Evolutionary conservation across 306 rosid species (phyloP).

Genomic region (Calophaca sinica): DNA sequence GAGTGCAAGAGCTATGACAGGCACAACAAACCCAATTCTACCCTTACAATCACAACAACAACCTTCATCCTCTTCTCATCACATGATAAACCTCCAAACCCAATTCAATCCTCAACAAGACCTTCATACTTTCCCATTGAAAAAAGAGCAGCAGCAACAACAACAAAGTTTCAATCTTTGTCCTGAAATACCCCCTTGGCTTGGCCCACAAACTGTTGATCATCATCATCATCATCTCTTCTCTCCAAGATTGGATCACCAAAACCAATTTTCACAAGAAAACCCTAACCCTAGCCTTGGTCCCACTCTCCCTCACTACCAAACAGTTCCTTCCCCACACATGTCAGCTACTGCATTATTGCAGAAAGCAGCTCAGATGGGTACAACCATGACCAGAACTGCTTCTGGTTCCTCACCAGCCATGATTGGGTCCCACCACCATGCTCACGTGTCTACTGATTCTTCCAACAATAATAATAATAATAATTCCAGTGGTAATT

Average conservation of each 20-base stretch:
- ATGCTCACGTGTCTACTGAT: constrained; percentile 58
- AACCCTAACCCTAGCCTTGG: constrained; percentile 87
- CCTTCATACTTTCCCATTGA: constrained; percentile 55
- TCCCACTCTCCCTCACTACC: constrained; percentile 63
- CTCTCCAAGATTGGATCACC: constrained; percentile 26
- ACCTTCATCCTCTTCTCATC: constrained; percentile 34
- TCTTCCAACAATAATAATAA: too few species aligned
- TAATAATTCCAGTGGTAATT: too few species aligned
- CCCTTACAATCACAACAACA: constrained; percentile 39
- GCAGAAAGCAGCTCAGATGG: constrained; percentile 98
- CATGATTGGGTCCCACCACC: constrained; percentile 60
- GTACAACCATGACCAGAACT: constrained; percentile 63
- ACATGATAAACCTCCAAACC: constrained; percentile 53
- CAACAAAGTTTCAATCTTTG: constrained; percentile 58
- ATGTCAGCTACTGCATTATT: constrained; percentile 98
- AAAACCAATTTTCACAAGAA: constrained; percentile 27
- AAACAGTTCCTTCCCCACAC: constrained; percentile 66
- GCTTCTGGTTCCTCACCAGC: constrained; percentile 44
- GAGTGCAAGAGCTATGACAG: constrained; percentile 67
- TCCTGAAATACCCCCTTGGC: constrained; percentile 75
- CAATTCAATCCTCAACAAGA: constrained; percentile 55
- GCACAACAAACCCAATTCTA: constrained; percentile 49
- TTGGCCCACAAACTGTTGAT: constrained; percentile 48
- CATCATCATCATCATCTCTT: constrained; percentile 55
- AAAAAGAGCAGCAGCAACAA: constrained; percentile 53